Conservation (phyloP, 805 yeast genomes). For the Huiozyma naganishii region DNA sequence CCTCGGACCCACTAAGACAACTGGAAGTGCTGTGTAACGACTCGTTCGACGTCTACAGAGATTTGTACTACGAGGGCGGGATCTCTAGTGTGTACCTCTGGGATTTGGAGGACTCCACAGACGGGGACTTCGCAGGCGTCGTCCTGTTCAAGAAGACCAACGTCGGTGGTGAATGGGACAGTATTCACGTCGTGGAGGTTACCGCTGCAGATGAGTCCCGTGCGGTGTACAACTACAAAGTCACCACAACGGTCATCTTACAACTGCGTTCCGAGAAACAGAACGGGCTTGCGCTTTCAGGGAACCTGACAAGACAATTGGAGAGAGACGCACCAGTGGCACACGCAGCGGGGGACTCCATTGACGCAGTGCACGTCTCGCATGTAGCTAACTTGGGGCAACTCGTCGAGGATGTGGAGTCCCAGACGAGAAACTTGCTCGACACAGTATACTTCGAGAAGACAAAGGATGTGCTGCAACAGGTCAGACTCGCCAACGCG, state of each 20-base stretch:
- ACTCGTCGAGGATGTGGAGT: constrained; percentile 78
- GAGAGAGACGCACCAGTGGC: constrained; percentile 38
- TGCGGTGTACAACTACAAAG: constrained; percentile 40
- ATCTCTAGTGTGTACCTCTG: constrained; percentile 80
- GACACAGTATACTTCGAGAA: constrained; percentile 95
- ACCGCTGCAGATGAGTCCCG: constrained; percentile 19
- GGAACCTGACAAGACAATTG: constrained; percentile 77
- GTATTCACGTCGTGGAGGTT: constrained; percentile 85
- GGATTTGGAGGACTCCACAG: constrained; percentile 49
- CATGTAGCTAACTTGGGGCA: constrained; percentile 83
- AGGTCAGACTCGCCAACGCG: constrained; percentile 36
- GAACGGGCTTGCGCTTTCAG: constrained; percentile 48
- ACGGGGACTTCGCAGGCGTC: constrained; percentile 69
- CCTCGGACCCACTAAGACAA: constrained; percentile 54
- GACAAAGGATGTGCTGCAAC: constrained; percentile 77
- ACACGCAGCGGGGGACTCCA: constrained; percentile 25
- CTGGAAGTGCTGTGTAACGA: constrained; percentile 78
- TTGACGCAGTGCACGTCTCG: constrained; percentile 25
- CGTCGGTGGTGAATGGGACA: constrained; percentile 70
- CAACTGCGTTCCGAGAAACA: constrained; percentile 37
- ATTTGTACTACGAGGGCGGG: constrained; percentile 92
- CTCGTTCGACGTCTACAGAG: constrained; percentile 86
- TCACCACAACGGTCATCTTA: constrained; percentile 82
- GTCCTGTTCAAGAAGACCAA: constrained; percentile 60
- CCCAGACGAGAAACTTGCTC: constrained; percentile 71